Evolutionary conservation across 1,139 yeast species (phyloP).

Genomic region (Blastobotrys serpentis): DNA sequence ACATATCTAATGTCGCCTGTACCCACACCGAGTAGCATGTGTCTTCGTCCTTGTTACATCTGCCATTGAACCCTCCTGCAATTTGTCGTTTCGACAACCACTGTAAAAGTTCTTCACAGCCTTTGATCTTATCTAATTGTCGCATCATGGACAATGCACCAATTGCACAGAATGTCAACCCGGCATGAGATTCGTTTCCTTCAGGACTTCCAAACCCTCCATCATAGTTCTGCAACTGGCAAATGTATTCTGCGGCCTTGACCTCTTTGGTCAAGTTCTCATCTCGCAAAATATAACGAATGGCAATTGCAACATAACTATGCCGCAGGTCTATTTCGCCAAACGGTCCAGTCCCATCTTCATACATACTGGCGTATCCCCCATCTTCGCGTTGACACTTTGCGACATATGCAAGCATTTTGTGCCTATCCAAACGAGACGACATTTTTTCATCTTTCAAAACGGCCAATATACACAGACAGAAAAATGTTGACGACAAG

Average conservation of each 20-base stretch:
- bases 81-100: conserved; percentile 68
- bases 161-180: conserved; percentile 82
- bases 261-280: neutral
- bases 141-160: conserved; percentile 56
- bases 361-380: conserved; percentile 49
- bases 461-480: conserved; percentile 43
- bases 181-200: conserved; percentile 77
- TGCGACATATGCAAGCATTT: conserved; percentile 51
- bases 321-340: conserved; percentile 75
- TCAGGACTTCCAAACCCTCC: conserved; percentile 65
- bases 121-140: conserved; percentile 23
- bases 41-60: conserved; percentile 81
- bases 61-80: conserved; percentile 82
- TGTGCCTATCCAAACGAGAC: conserved; percentile 43
- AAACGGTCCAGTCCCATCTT: conserved; percentile 42
- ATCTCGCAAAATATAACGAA: conserved; percentile 49
- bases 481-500: conserved; percentile 60
- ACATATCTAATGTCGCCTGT: conserved; percentile 55
- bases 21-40: conserved; percentile 95
- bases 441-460: conserved; percentile 45
- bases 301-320: conserved; percentile 70
- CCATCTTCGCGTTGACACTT: conserved; percentile 61
- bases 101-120: conserved; percentile 46
- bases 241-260: conserved; percentile 10
- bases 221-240: conserved; percentile 42